Percentiles rank a stretch among this genome's conserved stretches.
These are phyloP conservation scores for Apiotrichum porosum DNA, from an alignment of 1,284 basidiomycete genomes.

Conservation along the genomic window DNA sequence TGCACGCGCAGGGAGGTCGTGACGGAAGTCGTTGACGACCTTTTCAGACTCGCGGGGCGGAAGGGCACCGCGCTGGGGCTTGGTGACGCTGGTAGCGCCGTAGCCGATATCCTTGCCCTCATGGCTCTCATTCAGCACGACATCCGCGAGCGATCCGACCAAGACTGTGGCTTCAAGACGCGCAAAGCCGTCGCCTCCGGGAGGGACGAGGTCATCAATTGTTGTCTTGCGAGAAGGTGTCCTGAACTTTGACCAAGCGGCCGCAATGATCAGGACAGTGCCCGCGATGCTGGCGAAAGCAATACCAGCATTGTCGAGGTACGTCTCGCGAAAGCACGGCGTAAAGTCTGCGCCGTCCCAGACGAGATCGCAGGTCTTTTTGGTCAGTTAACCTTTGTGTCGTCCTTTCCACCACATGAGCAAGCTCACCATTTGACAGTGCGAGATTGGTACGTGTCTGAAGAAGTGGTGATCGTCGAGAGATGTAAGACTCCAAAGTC, in stretches of 20 bases:
- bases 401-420: too few relatives aligned
- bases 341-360: conserved; percentile 51
- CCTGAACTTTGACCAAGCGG: background rate
- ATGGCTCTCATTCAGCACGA: background rate
- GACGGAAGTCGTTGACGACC: conserved; percentile 29
- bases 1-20: conserved; percentile 6
- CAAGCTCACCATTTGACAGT: too few relatives aligned
- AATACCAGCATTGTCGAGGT: conserved; percentile 35
- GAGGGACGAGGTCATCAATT: conserved; percentile 24
- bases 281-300: conserved; percentile 28
- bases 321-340: conserved; percentile 43
- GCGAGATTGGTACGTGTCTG: too few relatives aligned
- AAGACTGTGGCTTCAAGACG: conserved; percentile 41
- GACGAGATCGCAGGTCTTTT: conserved; percentile 6
- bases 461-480: too few relatives aligned
- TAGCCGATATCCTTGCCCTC: background rate
- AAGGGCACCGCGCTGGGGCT: background rate
- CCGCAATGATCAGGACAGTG: conserved; percentile 6
- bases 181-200: conserved; percentile 28
- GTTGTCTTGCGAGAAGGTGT: background rate
- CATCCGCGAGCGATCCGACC: conserved; percentile 26
- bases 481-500: too few relatives aligned
- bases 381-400: too few relatives aligned
- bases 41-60: conserved; percentile 24
- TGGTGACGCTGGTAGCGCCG: background rate